phyloP scores from a whole-genome alignment of 345 rosid species.

The Stellera chamaejasme region DNA sequence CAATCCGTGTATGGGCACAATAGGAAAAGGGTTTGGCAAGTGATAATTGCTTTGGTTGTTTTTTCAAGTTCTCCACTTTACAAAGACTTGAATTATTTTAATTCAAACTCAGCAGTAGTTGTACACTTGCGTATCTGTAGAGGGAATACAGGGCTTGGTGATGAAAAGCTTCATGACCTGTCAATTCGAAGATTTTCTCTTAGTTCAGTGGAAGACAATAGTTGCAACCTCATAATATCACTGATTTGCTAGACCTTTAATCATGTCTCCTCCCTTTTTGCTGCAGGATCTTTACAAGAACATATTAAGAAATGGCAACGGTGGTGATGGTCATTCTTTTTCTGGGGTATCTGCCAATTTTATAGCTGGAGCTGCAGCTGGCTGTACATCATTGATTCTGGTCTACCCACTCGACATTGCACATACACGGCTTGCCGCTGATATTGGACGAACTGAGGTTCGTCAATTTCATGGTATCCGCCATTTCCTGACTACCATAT shows the following conservation, averaged over 20 bases:
- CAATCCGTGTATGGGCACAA: too few relatives aligned
- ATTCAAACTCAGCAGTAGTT: too few relatives aligned
- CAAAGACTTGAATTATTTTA: too few relatives aligned
- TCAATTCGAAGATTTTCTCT: too few relatives aligned
- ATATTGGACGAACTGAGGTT: conserved; percentile 58
- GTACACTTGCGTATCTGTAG: too few relatives aligned
- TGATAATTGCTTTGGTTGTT: too few relatives aligned
- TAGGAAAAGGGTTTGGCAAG: too few relatives aligned
- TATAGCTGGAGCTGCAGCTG: conserved; percentile 87
- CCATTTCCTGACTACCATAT: conserved; percentile 74
- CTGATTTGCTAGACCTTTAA: too few relatives aligned
- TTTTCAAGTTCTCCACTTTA: too few relatives aligned
- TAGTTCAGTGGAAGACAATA: too few relatives aligned
- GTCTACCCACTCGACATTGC: conserved; percentile 94
- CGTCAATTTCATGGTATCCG: conserved; percentile 84
- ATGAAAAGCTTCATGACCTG: neutral
- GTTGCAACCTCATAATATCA: too few relatives aligned
- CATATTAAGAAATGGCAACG: conserved; percentile 49
- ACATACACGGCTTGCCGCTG: conserved; percentile 91
- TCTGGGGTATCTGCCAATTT: conserved; percentile 83
- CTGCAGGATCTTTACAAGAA: conserved; percentile 73
- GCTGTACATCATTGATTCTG: conserved; percentile 66
- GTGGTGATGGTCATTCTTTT: conserved; percentile 33
- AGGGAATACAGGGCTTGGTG: neutral
- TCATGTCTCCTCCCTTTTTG: conserved; percentile 1